These are phyloP conservation scores for Neckera pumila DNA, from an alignment of 225 moss, liverwort and hornwort genomes.

Conservation along the genomic window DNA sequence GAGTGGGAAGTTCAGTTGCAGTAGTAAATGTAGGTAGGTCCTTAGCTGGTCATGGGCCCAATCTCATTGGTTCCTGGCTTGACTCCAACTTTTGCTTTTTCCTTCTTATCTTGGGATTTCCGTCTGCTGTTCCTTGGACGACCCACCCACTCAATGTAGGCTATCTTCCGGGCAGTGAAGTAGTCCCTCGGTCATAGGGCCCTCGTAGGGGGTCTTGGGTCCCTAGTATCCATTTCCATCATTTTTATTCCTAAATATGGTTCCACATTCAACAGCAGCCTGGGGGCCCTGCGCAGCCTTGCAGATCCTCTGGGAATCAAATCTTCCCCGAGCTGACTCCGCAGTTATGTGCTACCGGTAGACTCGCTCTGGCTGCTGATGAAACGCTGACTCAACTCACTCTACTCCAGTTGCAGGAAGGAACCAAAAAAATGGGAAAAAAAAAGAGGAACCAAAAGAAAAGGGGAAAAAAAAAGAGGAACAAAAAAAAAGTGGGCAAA, in stretches of 20 bases:
- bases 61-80: not conserved
- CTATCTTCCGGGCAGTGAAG: not conserved
- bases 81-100: not conserved
- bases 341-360: not conserved
- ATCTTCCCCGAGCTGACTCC: not conserved
- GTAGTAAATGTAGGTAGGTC: not conserved
- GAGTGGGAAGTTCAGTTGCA: not conserved
- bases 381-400: not conserved
- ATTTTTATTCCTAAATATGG: not conserved
- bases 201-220: not conserved
- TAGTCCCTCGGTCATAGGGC: not conserved
- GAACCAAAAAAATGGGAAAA: too few relatives aligned
- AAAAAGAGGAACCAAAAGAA: rapidly evolving
- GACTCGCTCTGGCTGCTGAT: not conserved
- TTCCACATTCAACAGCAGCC: not conserved
- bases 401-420: not conserved
- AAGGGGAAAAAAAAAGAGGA: rapidly evolving
- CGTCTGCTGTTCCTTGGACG: not conserved
- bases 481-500: not conserved
- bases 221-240: not conserved
- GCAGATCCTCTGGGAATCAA: not conserved
- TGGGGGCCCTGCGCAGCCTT: not conserved
- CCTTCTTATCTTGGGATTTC: not conserved
- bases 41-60: not conserved
- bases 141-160: not conserved